phyloP scores from a whole-genome alignment of 2,329 filamentous ascomycete genomes.

The Alternaria conjuncta region DNA sequence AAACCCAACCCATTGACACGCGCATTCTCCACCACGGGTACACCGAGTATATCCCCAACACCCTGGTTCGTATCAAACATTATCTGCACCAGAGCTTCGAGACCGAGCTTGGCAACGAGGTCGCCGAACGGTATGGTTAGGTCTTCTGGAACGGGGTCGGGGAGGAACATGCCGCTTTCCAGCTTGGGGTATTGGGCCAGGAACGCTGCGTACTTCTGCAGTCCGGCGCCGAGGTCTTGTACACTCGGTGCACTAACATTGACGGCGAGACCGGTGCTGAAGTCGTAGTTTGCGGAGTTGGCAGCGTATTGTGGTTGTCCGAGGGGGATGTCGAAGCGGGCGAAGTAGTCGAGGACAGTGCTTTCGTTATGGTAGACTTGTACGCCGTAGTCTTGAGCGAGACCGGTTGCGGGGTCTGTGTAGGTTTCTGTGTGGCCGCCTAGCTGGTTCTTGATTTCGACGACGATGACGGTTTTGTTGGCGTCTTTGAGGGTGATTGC shows the following conservation, averaged over 20 bases:
- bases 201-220: constrained; percentile 33
- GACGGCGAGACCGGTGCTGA: constrained; percentile 32
- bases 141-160: constrained; percentile 54
- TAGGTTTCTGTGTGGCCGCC: constrained; percentile 61
- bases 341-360: constrained; percentile 39
- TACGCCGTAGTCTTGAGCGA: constrained; percentile 47
- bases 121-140: constrained; percentile 57
- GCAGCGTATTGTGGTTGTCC: background rate
- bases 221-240: constrained; percentile 7
- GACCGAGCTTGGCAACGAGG: constrained; percentile 57
- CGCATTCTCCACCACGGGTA: constrained; percentile 47
- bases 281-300: constrained; percentile 27
- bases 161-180: constrained; percentile 53
- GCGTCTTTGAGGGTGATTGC: constrained; percentile 50
- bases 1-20: constrained; percentile 8
- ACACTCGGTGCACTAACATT: background rate
- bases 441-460: constrained; percentile 49
- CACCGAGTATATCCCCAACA: constrained; percentile 49
- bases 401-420: constrained; percentile 42
- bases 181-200: constrained; percentile 25
- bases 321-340: constrained; percentile 20
- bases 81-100: constrained; percentile 43
- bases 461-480: constrained; percentile 47
- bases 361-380: constrained; percentile 49
- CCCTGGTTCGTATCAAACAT: background rate